Evolutionary conservation across 352 stramenopile genomes (phyloP).

Genomic region (Phytophthora pinifolia): DNA sequence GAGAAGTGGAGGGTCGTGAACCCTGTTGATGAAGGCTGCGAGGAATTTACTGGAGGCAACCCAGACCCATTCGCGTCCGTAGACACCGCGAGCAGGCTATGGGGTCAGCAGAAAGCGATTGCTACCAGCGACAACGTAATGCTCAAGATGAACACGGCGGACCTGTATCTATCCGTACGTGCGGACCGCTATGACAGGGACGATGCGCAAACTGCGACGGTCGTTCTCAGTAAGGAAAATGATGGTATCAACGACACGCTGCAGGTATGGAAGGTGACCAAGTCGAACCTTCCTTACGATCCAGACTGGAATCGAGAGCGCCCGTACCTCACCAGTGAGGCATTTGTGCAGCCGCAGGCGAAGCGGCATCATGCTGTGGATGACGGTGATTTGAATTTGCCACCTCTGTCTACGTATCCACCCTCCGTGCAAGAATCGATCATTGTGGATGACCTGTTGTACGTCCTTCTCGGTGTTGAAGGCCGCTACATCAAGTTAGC

Average conservation of each 20-base stretch:
- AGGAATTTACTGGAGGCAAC: constrained; percentile 27
- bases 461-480: constrained; percentile 77
- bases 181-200: constrained; percentile 19
- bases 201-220: constrained; percentile 16
- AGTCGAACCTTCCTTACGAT: constrained; percentile 85
- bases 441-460: constrained; percentile 84
- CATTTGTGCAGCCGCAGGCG: constrained; percentile 50
- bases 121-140: constrained; percentile 75
- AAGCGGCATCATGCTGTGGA: constrained; percentile 44
- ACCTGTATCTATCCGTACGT: constrained; percentile 55
- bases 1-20: constrained; percentile 85
- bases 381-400: constrained; percentile 48
- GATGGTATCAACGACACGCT: constrained; percentile 49
- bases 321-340: constrained; percentile 74
- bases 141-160: constrained; percentile 63
- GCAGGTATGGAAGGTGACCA: constrained; percentile 86
- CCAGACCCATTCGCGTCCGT: constrained; percentile 43
- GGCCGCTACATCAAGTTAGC: constrained; percentile 81
- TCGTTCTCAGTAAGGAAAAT: constrained; percentile 52
- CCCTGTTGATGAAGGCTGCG: constrained; percentile 28
- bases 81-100: constrained; percentile 43
- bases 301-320: constrained; percentile 84
- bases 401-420: constrained; percentile 72
- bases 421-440: constrained; percentile 78
- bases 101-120: constrained; percentile 62